These are phyloP conservation scores for Leccinum colubrinum DNA, from an alignment of 1,284 basidiomycete genomes.

Conservation along the genomic window DNA sequence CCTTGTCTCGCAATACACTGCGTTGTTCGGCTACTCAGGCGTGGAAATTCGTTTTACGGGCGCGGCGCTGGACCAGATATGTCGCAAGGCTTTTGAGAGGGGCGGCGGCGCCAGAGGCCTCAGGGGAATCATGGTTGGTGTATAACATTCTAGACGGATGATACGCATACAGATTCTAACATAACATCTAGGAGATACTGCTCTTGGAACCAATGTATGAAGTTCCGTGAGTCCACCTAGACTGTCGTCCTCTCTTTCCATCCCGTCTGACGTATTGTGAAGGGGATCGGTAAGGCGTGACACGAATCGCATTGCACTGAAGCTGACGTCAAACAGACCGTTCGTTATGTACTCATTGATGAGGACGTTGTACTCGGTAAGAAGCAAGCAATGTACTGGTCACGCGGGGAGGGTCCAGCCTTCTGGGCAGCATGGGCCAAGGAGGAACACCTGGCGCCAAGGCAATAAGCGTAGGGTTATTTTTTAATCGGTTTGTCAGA, in stretches of 20 bases:
- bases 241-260: background rate
- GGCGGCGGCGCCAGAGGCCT: conserved; percentile 90
- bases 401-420: conserved; percentile 50
- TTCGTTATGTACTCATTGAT: conserved; percentile 62
- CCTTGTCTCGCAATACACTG: conserved; percentile 86
- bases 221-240: conserved; percentile 68
- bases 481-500: background rate
- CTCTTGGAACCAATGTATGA: conserved; percentile 90
- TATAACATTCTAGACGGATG: background rate
- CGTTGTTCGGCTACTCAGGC: conserved; percentile 77
- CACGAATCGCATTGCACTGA: background rate
- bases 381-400: conserved; percentile 57
- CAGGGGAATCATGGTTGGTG: conserved; percentile 79
- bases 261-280: conserved; percentile 6
- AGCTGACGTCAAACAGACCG: conserved; percentile 40
- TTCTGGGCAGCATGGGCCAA: conserved; percentile 55
- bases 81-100: conserved; percentile 71
- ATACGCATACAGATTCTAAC: conserved; percentile 3
- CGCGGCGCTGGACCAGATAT: conserved; percentile 73
- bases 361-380: conserved; percentile 51
- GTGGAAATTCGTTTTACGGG: conserved; percentile 83
- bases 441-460: conserved; percentile 40
- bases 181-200: conserved; percentile 60
- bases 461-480: conserved; percentile 10
- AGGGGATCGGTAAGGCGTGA: conserved; percentile 45